Evolutionary conservation across 306 rosid species (phyloP).

Genomic region (Purshia tridentata): DNA sequence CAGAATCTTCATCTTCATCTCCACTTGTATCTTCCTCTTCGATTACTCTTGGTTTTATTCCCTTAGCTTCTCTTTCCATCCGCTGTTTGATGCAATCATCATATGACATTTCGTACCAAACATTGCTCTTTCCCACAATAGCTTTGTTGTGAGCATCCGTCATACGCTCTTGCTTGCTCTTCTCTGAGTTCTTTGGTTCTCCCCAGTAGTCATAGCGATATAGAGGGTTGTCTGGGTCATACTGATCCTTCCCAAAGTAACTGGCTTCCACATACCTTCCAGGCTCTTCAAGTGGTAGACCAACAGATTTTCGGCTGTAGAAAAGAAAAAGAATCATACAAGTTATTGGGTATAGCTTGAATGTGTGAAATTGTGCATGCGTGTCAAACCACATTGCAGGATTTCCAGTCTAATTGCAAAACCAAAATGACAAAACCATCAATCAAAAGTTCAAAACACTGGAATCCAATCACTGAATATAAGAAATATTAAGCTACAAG

Average conservation of each 20-base stretch:
- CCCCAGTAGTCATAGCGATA: slow-evolving; percentile 95
- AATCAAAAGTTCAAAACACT: too few relatives aligned
- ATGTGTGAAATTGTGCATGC: not conserved
- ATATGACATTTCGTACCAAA: slow-evolving; percentile 76
- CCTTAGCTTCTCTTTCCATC: slow-evolving; percentile 55
- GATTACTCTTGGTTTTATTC: slow-evolving; percentile 21
- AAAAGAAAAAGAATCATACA: not conserved
- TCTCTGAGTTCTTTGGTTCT: slow-evolving; percentile 93
- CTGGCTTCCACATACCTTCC: slow-evolving; percentile 81
- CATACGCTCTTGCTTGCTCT: slow-evolving; percentile 76
- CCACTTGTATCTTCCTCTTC: slow-evolving; percentile 25
- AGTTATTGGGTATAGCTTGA: not conserved
- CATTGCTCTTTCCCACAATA: slow-evolving; percentile 71
- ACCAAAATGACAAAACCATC: too few relatives aligned
- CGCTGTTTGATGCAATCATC: slow-evolving; percentile 63
- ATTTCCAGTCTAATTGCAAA: not conserved
- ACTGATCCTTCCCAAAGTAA: slow-evolving; percentile 68
- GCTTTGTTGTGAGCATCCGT: slow-evolving; percentile 75
- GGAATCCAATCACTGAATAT: too few relatives aligned
- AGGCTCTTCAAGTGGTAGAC: slow-evolving; percentile 90
- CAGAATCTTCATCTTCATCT: slow-evolving; percentile 28
- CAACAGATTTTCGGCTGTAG: slow-evolving; percentile 78
- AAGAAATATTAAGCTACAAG: too few relatives aligned
- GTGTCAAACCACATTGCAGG: not conserved
- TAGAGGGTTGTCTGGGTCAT: slow-evolving; percentile 77